Evolutionary conservation across 1,284 basidiomycete species (phyloP), one percentile per base, ranked within the genome.

Genomic region (Grifola frondosa): DNA sequence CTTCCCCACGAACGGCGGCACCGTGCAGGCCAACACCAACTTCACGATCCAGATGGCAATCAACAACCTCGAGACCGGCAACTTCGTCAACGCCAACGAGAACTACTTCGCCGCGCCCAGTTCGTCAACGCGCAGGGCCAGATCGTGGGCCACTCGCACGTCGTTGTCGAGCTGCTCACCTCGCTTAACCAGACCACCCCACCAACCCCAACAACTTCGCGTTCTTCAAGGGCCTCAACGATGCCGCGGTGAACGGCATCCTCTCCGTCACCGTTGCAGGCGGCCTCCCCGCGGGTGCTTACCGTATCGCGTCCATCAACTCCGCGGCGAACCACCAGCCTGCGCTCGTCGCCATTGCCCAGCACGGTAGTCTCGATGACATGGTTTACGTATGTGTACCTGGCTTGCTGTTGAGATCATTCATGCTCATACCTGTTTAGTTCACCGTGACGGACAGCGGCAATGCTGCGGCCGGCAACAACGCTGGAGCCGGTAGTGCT

Each of bases 211-310:
- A 56, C 30, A 57, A 54, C 28, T 81, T 80, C 57, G 71, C 67
- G 5, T 84, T 82, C 68, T 84, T 82, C 78, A 78, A 80, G 67
- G 81, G 79, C 31, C 50, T 80, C 29, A 75, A 80, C 55, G 65
- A 58, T 19, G 63, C 57, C 6, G 67, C 69, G 9, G 66, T 64
- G 24, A 68, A 71, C 45, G 80, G 80, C 21, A 54, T 75, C 8
- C 65, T 83, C 24, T 66, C 66, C 30, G 70, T 70, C 9, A 63
- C 63, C 17, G 75, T 84, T 20, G 60, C 65, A 2, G 65, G 63
- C 22, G 82, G 81, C 45, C 69, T 84, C 12, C 68, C 77, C 20
- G 70, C 67, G 21, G 81, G 81, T 20, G 52, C 59, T n/a, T 84
- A 83, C 64, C 69, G 72, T 50, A 54, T 82, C 42, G 73, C 72